These are phyloP conservation scores for Nyctanthes arbortristis DNA, from an alignment of 257 asterid genomes.

Conservation along the genomic window DNA sequence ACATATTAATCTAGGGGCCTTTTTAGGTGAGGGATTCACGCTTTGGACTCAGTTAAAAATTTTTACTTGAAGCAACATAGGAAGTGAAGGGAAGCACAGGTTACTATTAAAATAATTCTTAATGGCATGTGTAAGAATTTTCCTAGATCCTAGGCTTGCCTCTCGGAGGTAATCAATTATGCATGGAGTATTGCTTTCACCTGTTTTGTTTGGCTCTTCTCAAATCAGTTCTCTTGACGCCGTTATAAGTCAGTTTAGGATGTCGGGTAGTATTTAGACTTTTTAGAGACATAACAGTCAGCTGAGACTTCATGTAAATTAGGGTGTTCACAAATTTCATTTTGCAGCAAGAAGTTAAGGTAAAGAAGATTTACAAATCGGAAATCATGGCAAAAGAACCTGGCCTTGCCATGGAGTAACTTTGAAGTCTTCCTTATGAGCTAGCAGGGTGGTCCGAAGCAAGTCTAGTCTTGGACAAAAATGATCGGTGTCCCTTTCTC, in stretches of 20 bases:
- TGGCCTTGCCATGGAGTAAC: neutral
- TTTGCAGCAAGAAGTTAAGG: neutral
- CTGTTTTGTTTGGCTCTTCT: neutral
- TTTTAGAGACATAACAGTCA: neutral
- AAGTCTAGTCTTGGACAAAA: neutral
- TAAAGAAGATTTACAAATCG: neutral
- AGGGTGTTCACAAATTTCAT: neutral
- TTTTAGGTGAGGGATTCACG: neutral
- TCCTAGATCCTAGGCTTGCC: neutral
- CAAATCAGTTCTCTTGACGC: neutral
- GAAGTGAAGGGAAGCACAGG: slow-evolving; percentile 5
- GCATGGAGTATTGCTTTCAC: neutral
- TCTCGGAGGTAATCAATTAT: neutral
- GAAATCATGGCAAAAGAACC: neutral
- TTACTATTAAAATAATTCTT: neutral
- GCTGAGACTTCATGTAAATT: neutral
- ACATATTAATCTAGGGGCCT: slow-evolving; percentile 24
- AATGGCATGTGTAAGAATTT: neutral
- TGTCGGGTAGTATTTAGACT: neutral
- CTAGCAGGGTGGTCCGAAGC: neutral
- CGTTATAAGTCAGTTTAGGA: neutral
- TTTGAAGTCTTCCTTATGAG: neutral
- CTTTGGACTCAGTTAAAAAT: neutral
- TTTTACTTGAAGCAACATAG: slow-evolving; percentile 17
- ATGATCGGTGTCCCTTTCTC: neutral